Evolutionary conservation across 192 early-diverging fungal genomes (phyloP).

Genomic region (Polychytrium aggregatum): DNA sequence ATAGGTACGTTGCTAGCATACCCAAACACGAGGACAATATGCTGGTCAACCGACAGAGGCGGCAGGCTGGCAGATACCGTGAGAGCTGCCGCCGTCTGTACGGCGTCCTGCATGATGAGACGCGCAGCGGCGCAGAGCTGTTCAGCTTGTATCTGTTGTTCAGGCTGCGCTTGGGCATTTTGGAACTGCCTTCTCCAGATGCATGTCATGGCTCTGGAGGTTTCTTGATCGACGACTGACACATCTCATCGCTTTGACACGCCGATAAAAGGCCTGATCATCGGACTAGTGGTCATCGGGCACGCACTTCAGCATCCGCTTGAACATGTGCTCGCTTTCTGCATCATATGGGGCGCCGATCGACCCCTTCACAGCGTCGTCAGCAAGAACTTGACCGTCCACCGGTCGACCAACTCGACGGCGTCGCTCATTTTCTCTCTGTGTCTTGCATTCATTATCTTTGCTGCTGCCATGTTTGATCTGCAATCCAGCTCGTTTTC

Average conservation of each 20-base stretch:
- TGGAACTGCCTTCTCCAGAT: too few relatives aligned
- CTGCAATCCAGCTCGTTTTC: conserved; percentile 11
- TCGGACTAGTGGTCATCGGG: conserved; percentile 14
- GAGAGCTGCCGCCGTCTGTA: too few relatives aligned
- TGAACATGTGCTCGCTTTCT: conserved; percentile 4
- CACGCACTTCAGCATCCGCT: conserved; percentile 13
- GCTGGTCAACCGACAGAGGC: too few relatives aligned
- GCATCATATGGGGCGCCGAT: conserved; percentile 7
- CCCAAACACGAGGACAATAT: too few relatives aligned
- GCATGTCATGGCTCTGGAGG: too few relatives aligned
- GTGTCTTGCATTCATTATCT: conserved; percentile 22
- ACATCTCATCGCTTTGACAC: too few relatives aligned
- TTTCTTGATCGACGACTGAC: too few relatives aligned
- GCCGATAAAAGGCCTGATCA: conserved; percentile 7
- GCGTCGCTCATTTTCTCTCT: conserved; percentile 20
- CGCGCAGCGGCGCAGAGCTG: too few relatives aligned
- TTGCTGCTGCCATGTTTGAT: conserved; percentile 20
- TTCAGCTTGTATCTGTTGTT: too few relatives aligned
- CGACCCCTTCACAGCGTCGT: conserved; percentile 11
- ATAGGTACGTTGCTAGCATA: conserved; percentile 12
- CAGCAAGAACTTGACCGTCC: conserved; percentile 14
- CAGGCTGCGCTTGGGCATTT: too few relatives aligned
- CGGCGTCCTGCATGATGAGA: too few relatives aligned
- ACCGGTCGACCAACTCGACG: conserved; percentile 14
- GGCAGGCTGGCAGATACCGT: too few relatives aligned